Base-by-base conservation (phyloP, 208 protist species). In the Phytomonas francai region DNA sequence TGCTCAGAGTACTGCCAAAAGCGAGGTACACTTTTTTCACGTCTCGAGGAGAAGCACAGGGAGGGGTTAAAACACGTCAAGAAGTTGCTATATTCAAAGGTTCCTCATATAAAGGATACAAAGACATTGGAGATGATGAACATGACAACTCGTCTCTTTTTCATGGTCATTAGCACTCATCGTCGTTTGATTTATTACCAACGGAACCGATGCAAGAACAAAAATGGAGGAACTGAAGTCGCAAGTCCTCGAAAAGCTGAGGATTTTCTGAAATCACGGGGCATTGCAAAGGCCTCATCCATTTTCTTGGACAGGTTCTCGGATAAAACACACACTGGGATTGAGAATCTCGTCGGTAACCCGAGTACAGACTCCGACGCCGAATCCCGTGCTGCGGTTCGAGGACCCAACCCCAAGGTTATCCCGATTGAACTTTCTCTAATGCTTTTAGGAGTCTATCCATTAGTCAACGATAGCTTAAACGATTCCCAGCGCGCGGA, bases 121-220 rank as follows among this genome's bases (percentile, higher is more conserved):
- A 61, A 69, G n/a, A 72, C 85, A 28, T 60, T 93, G 11, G 84
- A 93, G 49, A 77, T 91, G 62, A 78, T 77, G 11, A 71, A 74
- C 22, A 78, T 93, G 74, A 79, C 83, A 29, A 77, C 87, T 58
- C 84, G 88, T 0, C 76, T 93, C 16, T 93, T 91, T 67, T 75
- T 89, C 36, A 87, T 90, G 57, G 76, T 91, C 12, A 70, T 78
- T 59, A 81, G 70, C 8, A 91, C 79, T 31, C 82, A 93, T 60
- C 75, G 79, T 16, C 74, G 78, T 25, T 78, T 89, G 25, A 70
- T 30, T 28, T 62, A 74, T 8, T 77, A 81, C 62, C 64, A 78
- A n/a, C 64, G 64, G 27, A 77, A 69, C 58, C 19, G 57, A 0
- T 59, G 58, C 16, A 45, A 31, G 27, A 6, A 29, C 32, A 42